Conservation (phyloP, 169 alveolate genomes). For the Babesia gibsoni region DNA sequence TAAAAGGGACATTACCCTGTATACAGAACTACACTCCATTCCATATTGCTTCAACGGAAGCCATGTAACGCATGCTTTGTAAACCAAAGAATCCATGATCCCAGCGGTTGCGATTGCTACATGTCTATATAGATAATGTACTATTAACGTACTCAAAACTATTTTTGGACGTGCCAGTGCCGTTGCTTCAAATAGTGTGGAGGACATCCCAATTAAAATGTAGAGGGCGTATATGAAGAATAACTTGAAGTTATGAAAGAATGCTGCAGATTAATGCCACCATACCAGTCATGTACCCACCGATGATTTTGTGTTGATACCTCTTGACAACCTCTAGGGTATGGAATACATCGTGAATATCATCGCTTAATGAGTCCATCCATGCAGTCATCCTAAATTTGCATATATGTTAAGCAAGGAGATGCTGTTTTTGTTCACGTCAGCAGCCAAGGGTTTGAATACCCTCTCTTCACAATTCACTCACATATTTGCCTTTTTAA, state of each 20-base stretch:
- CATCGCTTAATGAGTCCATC: slow-evolving; percentile 41
- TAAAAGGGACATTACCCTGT: background rate
- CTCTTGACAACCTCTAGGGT: slow-evolving; percentile 10
- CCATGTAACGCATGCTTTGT: slow-evolving; percentile 6
- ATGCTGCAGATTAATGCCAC: slow-evolving; percentile 4
- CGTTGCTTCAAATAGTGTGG: slow-evolving; percentile 50
- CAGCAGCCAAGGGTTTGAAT: background rate
- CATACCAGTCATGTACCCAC: background rate
- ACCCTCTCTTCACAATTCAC: background rate
- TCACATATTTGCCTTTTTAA: slow-evolving; percentile 45
- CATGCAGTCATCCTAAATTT: slow-evolving; percentile 26
- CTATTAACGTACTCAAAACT: background rate
- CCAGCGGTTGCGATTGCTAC: slow-evolving; percentile 33
- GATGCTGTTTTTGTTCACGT: no score
- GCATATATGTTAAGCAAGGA: background rate
- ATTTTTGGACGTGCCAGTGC: slow-evolving; percentile 37
- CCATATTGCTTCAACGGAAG: slow-evolving; percentile 1
- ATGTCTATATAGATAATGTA: background rate
- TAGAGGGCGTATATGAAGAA: slow-evolving; percentile 28
- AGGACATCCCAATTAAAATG: slow-evolving; percentile 8
- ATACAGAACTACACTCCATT: background rate
- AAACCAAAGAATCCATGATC: slow-evolving; percentile 14
- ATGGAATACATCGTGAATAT: slow-evolving; percentile 24
- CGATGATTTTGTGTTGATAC: slow-evolving; percentile 44
- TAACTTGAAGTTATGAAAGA: slow-evolving; percentile 50